phyloP scores from a whole-genome alignment of 306 rosid genomes.

The Cucurbita maxima region DNA sequence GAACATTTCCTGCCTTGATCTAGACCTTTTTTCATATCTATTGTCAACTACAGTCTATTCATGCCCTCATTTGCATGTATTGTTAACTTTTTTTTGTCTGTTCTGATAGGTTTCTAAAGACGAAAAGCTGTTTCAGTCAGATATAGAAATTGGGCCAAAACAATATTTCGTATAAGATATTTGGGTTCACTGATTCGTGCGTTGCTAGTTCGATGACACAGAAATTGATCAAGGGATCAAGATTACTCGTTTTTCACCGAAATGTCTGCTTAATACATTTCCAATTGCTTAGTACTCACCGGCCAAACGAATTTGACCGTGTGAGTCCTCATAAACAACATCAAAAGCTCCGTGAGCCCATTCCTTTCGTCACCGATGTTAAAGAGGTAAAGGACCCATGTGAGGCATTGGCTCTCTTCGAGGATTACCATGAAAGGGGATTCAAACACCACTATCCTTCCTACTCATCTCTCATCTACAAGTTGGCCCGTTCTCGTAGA shows the following conservation, averaged over 20 bases:
- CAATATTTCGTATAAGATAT: neutral
- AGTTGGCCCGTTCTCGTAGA: slow-evolving; percentile 54
- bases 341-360: slow-evolving; percentile 21
- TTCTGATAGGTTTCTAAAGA: neutral
- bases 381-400: slow-evolving; percentile 37
- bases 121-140: neutral
- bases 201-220: neutral
- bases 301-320: slow-evolving; percentile 5
- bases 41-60: no score
- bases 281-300: slow-evolving; percentile 7
- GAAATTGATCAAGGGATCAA: neutral
- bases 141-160: neutral
- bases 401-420: slow-evolving; percentile 56
- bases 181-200: neutral
- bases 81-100: neutral
- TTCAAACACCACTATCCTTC: slow-evolving; percentile 71
- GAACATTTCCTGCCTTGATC: neutral
- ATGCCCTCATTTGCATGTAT: neutral
- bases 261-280: slow-evolving; percentile 3
- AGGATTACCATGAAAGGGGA: slow-evolving; percentile 38
- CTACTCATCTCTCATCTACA: slow-evolving; percentile 67
- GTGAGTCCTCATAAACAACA: slow-evolving; percentile 7
- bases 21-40: neutral
- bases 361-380: slow-evolving; percentile 46
- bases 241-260: slow-evolving; percentile 3